These are phyloP conservation scores for Volvox reticuliferus DNA, from an alignment of 139 green algal genomes.

Conservation along the genomic window DNA sequence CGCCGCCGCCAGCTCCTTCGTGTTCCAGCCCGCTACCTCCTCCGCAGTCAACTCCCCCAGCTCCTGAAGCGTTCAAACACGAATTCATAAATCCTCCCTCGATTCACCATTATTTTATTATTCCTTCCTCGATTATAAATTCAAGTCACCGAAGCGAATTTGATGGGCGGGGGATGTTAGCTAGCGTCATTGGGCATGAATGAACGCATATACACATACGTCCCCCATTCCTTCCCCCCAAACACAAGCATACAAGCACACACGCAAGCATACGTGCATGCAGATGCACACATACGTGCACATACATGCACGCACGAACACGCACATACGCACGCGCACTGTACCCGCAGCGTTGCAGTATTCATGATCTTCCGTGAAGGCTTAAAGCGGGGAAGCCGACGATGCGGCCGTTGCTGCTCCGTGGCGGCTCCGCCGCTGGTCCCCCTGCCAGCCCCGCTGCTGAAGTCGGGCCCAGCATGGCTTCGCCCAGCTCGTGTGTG, in stretches of 20 bases:
- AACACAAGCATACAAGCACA: too few species aligned
- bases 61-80: background rate
- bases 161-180: background rate
- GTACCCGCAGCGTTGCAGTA: background rate
- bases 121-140: too few species aligned
- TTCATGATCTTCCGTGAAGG: slow-evolving; percentile 14
- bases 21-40: slow-evolving; percentile 11
- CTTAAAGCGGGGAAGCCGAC: slow-evolving; percentile 7
- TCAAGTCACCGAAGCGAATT: background rate
- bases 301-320: background rate
- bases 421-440: background rate
- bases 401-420: background rate
- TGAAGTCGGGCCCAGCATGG: too few species aligned
- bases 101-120: too few species aligned
- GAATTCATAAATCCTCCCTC: too few species aligned
- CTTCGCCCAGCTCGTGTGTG: background rate
- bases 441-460: background rate
- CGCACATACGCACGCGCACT: background rate
- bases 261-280: too few species aligned
- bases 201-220: too few species aligned
- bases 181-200: background rate
- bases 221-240: too few species aligned
- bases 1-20: slow-evolving; percentile 22
- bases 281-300: too few species aligned
- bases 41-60: background rate